Conservation (phyloP, 805 yeast genomes). For the Candida morakotiae region DNA sequence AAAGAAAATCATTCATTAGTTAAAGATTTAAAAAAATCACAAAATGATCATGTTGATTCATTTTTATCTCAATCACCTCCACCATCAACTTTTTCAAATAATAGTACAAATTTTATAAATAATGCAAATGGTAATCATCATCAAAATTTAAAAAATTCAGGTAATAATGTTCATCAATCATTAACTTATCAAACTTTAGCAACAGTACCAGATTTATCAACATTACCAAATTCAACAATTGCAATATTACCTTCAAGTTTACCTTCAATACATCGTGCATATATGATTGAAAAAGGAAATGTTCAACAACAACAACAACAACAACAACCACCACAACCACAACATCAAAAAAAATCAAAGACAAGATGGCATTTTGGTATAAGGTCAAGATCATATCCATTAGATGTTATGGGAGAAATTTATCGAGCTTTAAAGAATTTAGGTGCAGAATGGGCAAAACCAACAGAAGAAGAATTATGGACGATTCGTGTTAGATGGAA, state of each 20-base stretch:
- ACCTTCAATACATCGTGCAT: slow-evolving; percentile 92
- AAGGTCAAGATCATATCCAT: slow-evolving; percentile 89
- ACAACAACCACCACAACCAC: slow-evolving; percentile 46
- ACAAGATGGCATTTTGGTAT: slow-evolving; percentile 99
- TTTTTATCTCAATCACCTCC: slow-evolving; percentile 63
- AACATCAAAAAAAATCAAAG: slow-evolving; percentile 77
- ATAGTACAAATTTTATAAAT: slow-evolving; percentile 1
- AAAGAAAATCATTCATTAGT: slow-evolving; percentile 72
- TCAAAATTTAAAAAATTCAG: slow-evolving; percentile 21
- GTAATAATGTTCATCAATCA: slow-evolving; percentile 34
- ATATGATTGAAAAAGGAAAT: slow-evolving; percentile 58
- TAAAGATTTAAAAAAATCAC: slow-evolving; percentile 55
- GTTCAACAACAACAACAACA: slow-evolving; percentile 6
- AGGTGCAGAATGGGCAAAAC: slow-evolving; percentile 97
- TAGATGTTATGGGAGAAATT: slow-evolving; percentile 98
- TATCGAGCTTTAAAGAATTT: slow-evolving; percentile 88
- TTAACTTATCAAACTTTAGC: slow-evolving; percentile 45
- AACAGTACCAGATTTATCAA: slow-evolving; percentile 43
- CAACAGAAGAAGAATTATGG: slow-evolving; percentile 94
- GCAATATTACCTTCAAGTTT: slow-evolving; percentile 91
- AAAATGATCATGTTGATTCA: slow-evolving; percentile 51
- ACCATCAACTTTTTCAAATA: slow-evolving; percentile 24
- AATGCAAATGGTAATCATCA: slow-evolving; percentile 4
- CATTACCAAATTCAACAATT: slow-evolving; percentile 72
- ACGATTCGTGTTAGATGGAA: slow-evolving; percentile 94